These are phyloP conservation scores for Abrus precatorius DNA, from an alignment of 306 rosid genomes.

Conservation along the genomic window DNA sequence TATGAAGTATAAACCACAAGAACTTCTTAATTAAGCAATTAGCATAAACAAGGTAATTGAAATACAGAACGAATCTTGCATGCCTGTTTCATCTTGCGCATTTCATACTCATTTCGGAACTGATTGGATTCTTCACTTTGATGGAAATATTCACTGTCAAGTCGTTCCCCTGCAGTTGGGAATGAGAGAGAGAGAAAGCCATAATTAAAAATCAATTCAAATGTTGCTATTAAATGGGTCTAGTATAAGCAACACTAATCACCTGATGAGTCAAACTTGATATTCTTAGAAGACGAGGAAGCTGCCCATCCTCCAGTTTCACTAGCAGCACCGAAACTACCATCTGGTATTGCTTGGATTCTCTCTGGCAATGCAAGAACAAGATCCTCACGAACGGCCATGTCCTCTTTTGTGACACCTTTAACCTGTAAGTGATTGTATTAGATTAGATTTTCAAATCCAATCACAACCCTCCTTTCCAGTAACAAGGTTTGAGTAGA, in stretches of 20 bases:
- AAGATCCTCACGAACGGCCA: conserved; percentile 65
- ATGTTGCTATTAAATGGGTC: conserved; percentile 7
- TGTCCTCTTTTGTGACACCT: conserved; percentile 77
- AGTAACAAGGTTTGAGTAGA: no score
- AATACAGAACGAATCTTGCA: conserved; percentile 48
- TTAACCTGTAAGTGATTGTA: conserved; percentile 64
- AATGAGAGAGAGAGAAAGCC: conserved; percentile 14
- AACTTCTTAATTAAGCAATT: conserved; percentile 7
- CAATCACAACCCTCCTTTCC: conserved; percentile 17
- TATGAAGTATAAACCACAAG: not conserved
- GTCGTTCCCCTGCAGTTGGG: conserved; percentile 54
- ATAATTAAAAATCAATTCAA: conserved; percentile 22
- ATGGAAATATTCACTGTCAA: conserved; percentile 62
- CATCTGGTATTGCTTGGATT: conserved; percentile 87
- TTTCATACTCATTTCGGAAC: conserved; percentile 80
- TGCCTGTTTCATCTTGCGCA: conserved; percentile 91
- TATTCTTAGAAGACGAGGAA: conserved; percentile 58
- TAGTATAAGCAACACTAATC: conserved; percentile 13
- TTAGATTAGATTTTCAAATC: conserved; percentile 35
- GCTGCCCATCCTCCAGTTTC: conserved; percentile 62
- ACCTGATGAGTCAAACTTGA: conserved; percentile 80
- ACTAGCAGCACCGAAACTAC: conserved; percentile 56
- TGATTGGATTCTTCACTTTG: conserved; percentile 79
- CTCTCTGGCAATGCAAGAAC: conserved; percentile 76
- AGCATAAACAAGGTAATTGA: conserved; percentile 23